Conservation (phyloP, 768 basidiomycete genomes). For the Rhizopogon sp. region DNA sequence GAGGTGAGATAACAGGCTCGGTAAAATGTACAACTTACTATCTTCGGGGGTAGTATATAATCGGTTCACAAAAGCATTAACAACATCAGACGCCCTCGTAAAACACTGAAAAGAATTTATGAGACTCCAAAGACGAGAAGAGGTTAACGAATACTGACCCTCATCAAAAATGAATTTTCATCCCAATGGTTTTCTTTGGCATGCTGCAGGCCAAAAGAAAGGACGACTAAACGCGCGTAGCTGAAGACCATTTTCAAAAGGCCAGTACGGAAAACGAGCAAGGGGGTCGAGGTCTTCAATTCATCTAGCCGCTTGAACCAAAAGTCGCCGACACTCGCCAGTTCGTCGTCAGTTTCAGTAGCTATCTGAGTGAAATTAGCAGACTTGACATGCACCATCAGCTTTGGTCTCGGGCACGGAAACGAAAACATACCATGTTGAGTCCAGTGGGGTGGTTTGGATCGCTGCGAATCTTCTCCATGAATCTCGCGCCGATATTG, state of each 20-base stretch:
- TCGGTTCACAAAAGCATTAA: conserved; percentile 54
- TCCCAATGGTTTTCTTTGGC: conserved; percentile 50
- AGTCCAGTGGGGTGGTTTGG: conserved; percentile 70
- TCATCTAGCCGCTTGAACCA: conserved; percentile 53
- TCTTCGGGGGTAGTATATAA: conserved; percentile 48
- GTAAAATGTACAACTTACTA: conserved; percentile 31
- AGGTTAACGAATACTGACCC: conserved; percentile 39
- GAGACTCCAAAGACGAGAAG: neutral
- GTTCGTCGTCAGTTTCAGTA: conserved; percentile 61
- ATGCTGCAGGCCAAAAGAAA: conserved; percentile 77
- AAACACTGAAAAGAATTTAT: conserved; percentile 44
- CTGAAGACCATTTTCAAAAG: conserved; percentile 59
- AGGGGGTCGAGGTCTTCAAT: conserved; percentile 49
- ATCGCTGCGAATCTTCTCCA: conserved; percentile 64
- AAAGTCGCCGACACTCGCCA: conserved; percentile 46
- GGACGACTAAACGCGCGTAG: conserved; percentile 62
- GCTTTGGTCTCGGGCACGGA: neutral
- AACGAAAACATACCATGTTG: conserved; percentile 49
- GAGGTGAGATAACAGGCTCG: neutral
- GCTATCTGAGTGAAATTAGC: conserved; percentile 63
- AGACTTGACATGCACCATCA: conserved; percentile 32
- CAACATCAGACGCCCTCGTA: conserved; percentile 60
- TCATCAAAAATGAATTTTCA: conserved; percentile 60
- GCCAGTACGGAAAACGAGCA: conserved; percentile 56
- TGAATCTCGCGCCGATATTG: conserved; percentile 56